These are phyloP conservation scores for Vitis hybrid DNA, from an alignment of 177 flowering plant genomes.

Conservation along the genomic window DNA sequence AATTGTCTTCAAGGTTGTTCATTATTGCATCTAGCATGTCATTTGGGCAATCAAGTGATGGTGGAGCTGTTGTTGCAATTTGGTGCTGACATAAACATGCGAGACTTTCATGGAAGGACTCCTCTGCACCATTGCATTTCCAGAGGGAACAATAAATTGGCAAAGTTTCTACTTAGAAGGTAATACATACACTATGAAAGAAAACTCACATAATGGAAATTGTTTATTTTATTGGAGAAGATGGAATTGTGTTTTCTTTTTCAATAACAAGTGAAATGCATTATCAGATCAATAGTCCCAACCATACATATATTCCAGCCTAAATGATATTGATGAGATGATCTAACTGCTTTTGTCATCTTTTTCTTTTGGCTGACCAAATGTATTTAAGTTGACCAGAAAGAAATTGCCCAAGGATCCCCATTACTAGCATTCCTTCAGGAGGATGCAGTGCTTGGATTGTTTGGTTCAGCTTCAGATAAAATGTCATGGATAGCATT, in stretches of 20 bases:
- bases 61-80: constrained; percentile 80
- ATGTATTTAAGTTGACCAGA: background rate
- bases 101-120: constrained; percentile 86
- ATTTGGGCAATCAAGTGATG: constrained; percentile 55
- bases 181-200: constrained; percentile 18
- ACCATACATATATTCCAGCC: background rate
- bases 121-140: constrained; percentile 88
- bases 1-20: constrained; percentile 77
- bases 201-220: background rate
- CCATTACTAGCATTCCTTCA: background rate
- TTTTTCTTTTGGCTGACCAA: background rate
- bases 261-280: background rate
- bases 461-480: background rate
- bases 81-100: constrained; percentile 73
- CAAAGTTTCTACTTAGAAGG: constrained; percentile 87
- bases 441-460: background rate
- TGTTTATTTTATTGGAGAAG: background rate
- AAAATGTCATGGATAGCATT: background rate
- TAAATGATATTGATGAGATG: no score
- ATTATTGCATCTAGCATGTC: constrained; percentile 83
- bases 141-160: constrained; percentile 50
- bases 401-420: background rate
- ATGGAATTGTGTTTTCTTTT: background rate
- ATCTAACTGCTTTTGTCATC: no score
- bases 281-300: background rate